Evolutionary conservation across 202 grass and related monocot genomes (phyloP), one percentile per base, ranked within the genome.

Genomic region (Brachypodium distachyon): DNA sequence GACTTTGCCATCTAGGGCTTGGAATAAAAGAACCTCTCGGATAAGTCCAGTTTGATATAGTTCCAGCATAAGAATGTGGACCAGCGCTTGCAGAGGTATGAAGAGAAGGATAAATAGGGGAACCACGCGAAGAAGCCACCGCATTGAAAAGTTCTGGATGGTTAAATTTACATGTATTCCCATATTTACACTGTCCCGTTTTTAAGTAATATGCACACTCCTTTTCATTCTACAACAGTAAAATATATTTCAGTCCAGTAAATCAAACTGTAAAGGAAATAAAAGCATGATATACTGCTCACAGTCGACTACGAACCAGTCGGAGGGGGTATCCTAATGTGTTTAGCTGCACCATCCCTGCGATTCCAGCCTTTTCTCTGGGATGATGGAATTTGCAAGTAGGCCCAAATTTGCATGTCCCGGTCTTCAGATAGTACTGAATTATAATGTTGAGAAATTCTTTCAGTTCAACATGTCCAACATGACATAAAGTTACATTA

Each of bases 351-450:
- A 84, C 87, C 72, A 77, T 88, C 40, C 92, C 90, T 27, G 59
- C 80, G 44, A 98, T 95, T 75, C 95, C 95, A 87, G 92, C 96
- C 83, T 96, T 96, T 59, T 99, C 96, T 89, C 82, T 96, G 14
- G 96, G 96, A 72, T 99, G 96, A 61, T 99, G 77, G 70, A 99
- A 99, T 87, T 99, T 99, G 82, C 96, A 99, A 57, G 96, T 99
- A 66, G 92, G 87, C 43, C 96, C 96, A 89, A 96, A 99, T 81
- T 99, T 99, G 87, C 96, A 99, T 72, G 90, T 96, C 78, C 92
- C 96, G 0, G 92, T 96, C 83, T 92, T 99, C 73, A 99, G 61
- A 78, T 93, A 99, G 63, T 88, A 99, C 96, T 99, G 54, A 33
- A 86, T 6, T 7, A 47, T 46, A 55, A 61, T 9, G 9, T 64